Percentiles rank a stretch among this genome's conserved stretches.
These are phyloP conservation scores for Salix purpurea DNA, from an alignment of 345 rosid species.

Conservation along the genomic window DNA sequence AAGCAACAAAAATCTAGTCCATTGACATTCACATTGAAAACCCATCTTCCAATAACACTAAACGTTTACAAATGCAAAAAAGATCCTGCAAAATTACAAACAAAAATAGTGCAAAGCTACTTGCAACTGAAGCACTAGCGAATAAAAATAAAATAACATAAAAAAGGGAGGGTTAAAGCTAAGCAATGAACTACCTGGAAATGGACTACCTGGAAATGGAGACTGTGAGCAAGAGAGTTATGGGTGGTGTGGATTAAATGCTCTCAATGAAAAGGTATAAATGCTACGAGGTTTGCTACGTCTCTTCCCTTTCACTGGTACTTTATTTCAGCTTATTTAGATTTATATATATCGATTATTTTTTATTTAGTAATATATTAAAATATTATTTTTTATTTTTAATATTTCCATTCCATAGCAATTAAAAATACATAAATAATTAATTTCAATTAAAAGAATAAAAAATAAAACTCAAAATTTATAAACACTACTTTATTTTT, in stretches of 20 bases:
- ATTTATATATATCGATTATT: neutral
- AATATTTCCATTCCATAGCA: too few relatives aligned
- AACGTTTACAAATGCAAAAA: neutral
- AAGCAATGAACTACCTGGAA: conserved; percentile 5
- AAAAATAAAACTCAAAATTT: too few relatives aligned
- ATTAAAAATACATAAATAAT: too few relatives aligned
- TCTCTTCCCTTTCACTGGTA: neutral
- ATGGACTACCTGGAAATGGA: neutral
- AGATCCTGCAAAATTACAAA: neutral
- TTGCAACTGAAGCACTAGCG: too few relatives aligned
- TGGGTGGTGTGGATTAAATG: neutral
- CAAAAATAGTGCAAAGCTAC: neutral
- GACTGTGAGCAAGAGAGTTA: neutral
- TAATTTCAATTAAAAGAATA: too few relatives aligned
- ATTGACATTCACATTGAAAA: conserved; percentile 3
- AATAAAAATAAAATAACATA: neutral
- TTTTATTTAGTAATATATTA: too few relatives aligned
- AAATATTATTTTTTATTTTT: too few relatives aligned
- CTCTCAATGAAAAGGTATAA: neutral
- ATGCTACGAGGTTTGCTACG: neutral
- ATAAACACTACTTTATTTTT: too few relatives aligned
- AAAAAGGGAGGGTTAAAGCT: neutral
- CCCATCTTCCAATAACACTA: conserved; percentile 8
- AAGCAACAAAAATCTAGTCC: conserved; percentile 6
- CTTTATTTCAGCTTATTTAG: neutral